Evolutionary conservation across 2,329 filamentous ascomycete species (phyloP).

Genomic region (Diaporthe vaccinii): DNA sequence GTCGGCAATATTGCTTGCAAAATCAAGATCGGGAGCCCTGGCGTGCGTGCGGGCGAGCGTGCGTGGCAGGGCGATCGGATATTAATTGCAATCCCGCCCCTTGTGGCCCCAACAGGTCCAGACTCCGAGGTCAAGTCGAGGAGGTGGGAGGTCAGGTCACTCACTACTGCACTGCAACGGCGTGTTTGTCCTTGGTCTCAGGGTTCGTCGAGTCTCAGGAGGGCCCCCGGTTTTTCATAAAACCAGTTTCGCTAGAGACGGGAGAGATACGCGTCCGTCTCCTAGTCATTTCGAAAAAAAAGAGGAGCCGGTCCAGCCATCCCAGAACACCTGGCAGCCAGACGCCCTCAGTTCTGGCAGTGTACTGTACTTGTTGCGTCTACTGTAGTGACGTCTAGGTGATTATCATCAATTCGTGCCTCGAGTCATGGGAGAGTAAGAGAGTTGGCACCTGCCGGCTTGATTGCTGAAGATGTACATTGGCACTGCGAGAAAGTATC

Average conservation of each 20-base stretch:
- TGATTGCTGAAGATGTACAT: not conserved
- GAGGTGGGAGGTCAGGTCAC: not conserved
- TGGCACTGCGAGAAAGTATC: not conserved
- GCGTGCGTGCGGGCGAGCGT: not conserved
- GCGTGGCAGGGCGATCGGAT: slow-evolving; percentile 30
- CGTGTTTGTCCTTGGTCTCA: slow-evolving; percentile 17
- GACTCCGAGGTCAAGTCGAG: not conserved
- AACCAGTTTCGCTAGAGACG: slow-evolving; percentile 36
- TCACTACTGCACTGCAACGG: not conserved
- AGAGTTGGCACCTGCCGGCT: not conserved
- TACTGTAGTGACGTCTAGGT: slow-evolving; percentile 4
- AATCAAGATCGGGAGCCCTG: slow-evolving; percentile 10
- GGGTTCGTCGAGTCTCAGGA: slow-evolving; percentile 22
- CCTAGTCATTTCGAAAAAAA: slow-evolving; percentile 17
- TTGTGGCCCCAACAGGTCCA: not conserved
- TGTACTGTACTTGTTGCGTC: not conserved
- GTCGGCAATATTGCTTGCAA: not conserved
- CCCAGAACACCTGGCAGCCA: slow-evolving; percentile 17
- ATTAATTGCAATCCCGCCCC: slow-evolving; percentile 15
- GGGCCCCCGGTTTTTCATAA: slow-evolving; percentile 28
- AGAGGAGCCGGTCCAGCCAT: not conserved
- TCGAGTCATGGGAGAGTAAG: not conserved
- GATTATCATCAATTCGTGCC: not conserved
- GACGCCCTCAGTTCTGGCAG: not conserved
- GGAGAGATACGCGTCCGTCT: slow-evolving; percentile 22